Conservation (phyloP, 257 asterid genomes). For the Anisodus acutangulus region DNA sequence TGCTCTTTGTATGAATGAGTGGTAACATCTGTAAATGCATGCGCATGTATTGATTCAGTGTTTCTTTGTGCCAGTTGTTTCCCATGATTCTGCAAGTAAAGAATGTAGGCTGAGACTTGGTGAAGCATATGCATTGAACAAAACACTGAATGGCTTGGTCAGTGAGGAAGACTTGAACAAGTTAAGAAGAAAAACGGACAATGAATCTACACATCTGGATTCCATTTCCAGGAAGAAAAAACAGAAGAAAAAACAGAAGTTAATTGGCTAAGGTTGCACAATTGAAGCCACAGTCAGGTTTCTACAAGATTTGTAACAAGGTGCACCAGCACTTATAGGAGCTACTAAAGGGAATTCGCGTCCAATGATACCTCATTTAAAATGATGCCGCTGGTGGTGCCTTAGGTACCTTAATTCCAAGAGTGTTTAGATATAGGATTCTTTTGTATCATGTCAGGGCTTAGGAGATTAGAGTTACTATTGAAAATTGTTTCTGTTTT, state of each 20-base stretch:
- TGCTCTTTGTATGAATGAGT: neutral
- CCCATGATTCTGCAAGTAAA: conserved; percentile 79
- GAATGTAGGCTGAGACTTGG: conserved; percentile 67
- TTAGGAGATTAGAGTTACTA: neutral
- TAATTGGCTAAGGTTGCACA: conserved; percentile 34
- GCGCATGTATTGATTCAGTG: neutral
- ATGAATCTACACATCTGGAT: conserved; percentile 44
- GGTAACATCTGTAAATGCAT: too few relatives aligned
- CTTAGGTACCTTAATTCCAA: neutral
- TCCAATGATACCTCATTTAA: neutral
- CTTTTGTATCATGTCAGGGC: neutral
- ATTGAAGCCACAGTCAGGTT: neutral
- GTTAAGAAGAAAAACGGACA: conserved; percentile 62
- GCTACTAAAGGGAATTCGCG: neutral
- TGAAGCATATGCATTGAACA: conserved; percentile 90
- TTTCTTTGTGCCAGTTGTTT: conserved; percentile 56
- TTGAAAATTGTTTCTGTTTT: neutral
- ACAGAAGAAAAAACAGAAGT: conserved; percentile 71
- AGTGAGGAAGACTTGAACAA: conserved; percentile 57
- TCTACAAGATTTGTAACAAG: neutral
- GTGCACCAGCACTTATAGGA: neutral
- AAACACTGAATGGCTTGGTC: conserved; percentile 66
- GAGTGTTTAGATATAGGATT: neutral
- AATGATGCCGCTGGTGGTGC: neutral
- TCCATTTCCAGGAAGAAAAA: conserved; percentile 62